Base-by-base conservation (phyloP, 306 rosid species). In the Trifolium dubium region DNA sequence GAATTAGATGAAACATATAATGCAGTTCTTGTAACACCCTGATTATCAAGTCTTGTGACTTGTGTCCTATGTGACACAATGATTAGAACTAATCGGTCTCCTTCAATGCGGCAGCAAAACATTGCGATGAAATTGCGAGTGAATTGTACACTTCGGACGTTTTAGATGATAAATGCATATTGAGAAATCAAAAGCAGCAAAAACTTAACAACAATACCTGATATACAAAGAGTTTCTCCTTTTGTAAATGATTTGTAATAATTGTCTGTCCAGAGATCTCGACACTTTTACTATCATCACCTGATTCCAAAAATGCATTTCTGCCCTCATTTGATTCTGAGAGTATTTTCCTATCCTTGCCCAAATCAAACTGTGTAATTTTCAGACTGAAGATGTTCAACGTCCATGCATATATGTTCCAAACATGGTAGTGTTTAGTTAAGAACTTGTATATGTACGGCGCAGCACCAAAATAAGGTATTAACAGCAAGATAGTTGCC, bases 381-480 rank as follows among this genome's bases (percentile, higher is more conserved):
- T 59, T 76, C 63, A 34, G 79, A 53, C 41, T 31, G 69, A 80
- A 65, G 56, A 75, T 32, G 65, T 64, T 46, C 72, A 67, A 44
- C 2, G 43, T 59, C 80, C 58, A 10, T 68, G 53, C 18, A 73
- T 35, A 34, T 59, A 64, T 31, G 79, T 47, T 49, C 61, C 83
- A 76, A 54, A 63, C 31, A 77, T 29, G 19, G 58, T 79, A 62
- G 40, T 37, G 72, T 64, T 80, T 73, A 61, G 71, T 75, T 12
- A 85, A 70, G 70, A 73, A 78, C 54, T 71, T 58, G 74, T 85
- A 89, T 66, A 75, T 37, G 71, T 50, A 85, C 34, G 80, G 73
- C 7, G 88, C 89, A 70, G 79, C 87, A 15, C 84, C 74, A 73
- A 85, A 80, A 75, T 76, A 85, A 18, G 88, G 91, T 70, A 83